phyloP scores from a whole-genome alignment of 2,329 filamentous ascomycete genomes.

The Aureobasidium mangrovei region DNA sequence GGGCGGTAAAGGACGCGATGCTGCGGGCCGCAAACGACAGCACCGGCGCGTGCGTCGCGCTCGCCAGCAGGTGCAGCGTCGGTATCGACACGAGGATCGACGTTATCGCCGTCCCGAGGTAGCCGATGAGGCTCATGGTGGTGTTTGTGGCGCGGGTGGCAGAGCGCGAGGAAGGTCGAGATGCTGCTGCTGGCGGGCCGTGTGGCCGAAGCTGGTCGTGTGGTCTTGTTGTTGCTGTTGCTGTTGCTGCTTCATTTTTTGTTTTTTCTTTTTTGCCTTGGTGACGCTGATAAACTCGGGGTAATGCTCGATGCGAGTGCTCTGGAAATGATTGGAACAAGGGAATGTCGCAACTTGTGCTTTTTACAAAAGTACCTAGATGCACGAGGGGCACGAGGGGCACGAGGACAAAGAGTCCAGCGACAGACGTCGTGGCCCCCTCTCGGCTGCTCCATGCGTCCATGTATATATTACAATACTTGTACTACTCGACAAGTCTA shows the following conservation, averaged over 20 bases:
- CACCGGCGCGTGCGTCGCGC: conserved; percentile 27
- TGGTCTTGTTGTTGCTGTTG: neutral
- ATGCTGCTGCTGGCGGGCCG: neutral
- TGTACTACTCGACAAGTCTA: conserved; percentile 15
- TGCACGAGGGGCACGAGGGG: neutral
- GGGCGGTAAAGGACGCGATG: conserved; percentile 33
- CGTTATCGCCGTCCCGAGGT: conserved; percentile 21
- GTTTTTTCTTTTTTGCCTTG: neutral
- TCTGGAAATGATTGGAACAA: no score
- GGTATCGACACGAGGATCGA: conserved; percentile 22
- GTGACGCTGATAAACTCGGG: neutral
- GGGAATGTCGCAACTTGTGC: no score
- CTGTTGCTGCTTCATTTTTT: no score
- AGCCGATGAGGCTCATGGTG: conserved; percentile 22
- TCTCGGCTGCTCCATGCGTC: neutral
- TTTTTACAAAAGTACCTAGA: no score
- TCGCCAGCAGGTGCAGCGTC: conserved; percentile 28
- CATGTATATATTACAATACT: conserved; percentile 14
- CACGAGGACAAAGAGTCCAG: neutral
- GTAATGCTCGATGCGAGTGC: no score
- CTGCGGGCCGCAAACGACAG: conserved; percentile 59
- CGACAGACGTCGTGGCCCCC: neutral
- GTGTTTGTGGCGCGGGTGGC: neutral
- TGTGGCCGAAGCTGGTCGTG: neutral
- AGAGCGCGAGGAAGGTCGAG: neutral